Percentiles rank a stretch among this genome's conserved stretches.
phyloP scores from a whole-genome alignment of 2,329 filamentous ascomycete species.

The Hypoxylon sp. region DNA sequence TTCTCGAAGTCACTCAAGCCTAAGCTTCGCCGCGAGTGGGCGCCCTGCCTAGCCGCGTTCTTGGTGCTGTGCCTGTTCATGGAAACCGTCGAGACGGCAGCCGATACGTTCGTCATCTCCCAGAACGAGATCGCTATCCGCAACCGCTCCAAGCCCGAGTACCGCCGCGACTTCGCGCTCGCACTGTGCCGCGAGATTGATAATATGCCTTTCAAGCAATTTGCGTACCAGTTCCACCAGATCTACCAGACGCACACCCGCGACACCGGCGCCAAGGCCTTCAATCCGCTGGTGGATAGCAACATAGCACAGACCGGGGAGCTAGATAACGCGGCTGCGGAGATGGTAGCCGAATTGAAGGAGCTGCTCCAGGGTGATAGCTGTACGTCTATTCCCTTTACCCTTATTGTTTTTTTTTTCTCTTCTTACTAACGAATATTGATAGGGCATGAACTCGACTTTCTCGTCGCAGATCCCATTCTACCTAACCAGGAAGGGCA shows the following conservation, averaged over 20 bases:
- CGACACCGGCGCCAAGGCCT: conserved; percentile 64
- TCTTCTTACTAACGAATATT: conserved; percentile 30
- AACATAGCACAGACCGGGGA: conserved; percentile 57
- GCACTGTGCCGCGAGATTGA: conserved; percentile 66
- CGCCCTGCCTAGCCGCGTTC: conserved; percentile 70
- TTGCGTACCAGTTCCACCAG: conserved; percentile 72
- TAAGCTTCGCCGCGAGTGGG: conserved; percentile 68
- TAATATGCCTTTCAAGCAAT: conserved; percentile 72
- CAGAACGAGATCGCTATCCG: conserved; percentile 66
- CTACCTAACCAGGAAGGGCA: conserved; percentile 62
- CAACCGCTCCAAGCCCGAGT: conserved; percentile 56
- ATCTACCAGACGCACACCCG: conserved; percentile 70
- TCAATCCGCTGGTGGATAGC: conserved; percentile 69
- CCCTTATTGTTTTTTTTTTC: conserved; percentile 10
- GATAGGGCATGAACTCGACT: conserved; percentile 60
- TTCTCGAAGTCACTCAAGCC: conserved; percentile 69
- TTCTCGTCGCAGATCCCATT: conserved; percentile 63
- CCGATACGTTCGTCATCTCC: conserved; percentile 66
- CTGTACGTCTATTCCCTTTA: conserved; percentile 58
- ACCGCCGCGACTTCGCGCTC: conserved; percentile 62
- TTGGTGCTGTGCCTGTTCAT: conserved; percentile 71
- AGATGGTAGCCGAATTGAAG: conserved; percentile 63
- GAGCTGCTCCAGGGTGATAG: conserved; percentile 60
- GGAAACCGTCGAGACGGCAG: conserved; percentile 68
- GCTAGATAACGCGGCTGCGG: conserved; percentile 62